Base-by-base conservation (phyloP, 345 rosid genomes). In the Linum usitatissimum region DNA sequence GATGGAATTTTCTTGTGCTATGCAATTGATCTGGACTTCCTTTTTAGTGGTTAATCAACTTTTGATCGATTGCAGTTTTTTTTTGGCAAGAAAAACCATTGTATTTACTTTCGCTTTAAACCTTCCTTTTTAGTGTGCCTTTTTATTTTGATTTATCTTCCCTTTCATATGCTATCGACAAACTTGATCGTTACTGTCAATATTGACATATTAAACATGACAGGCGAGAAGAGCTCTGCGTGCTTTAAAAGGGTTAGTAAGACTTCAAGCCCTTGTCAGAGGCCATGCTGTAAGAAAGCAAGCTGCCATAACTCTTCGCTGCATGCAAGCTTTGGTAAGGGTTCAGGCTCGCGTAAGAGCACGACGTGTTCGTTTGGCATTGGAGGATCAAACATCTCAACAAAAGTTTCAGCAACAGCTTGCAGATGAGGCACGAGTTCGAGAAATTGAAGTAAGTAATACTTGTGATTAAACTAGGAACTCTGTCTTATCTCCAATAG, bases 291-390 rank as follows among this genome's bases (percentile, higher is more conserved):
- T 94, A 70, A 88, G 99, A 77, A 94, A 94, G 74, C 97, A 94
- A 79, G 99, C 99, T 72, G 99, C 99, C 23, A 86, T 94, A 69
- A 94, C 99, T 30, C 96, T 94, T 64, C 91, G 97, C 70, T 88
- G 99, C 75, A 94, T 94, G 99, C 96, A 94, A 90, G 99, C 99
- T 30, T 80, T 94, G 56, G 99, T 90, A 64, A 88, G 97, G 75
- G 99, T 94, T 77, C 99, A 94, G 78, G 99, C 97, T 64, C 97
- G 97, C 72, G 91, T 90, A 21, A 84, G 96, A 10, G 97, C 99
- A 51, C 86, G 99, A 75, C 96, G 91, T 58, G 95, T 90, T 69
- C 99, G 99, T 61, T 66, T 94, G 38, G 84, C 97, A 31, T 74
- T 94, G 80, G 97, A 94, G 77, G 81, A 89, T 83, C 81, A 94